Conservation (phyloP, 352 stramenopile species). For the Phytopythium vexans region DNA sequence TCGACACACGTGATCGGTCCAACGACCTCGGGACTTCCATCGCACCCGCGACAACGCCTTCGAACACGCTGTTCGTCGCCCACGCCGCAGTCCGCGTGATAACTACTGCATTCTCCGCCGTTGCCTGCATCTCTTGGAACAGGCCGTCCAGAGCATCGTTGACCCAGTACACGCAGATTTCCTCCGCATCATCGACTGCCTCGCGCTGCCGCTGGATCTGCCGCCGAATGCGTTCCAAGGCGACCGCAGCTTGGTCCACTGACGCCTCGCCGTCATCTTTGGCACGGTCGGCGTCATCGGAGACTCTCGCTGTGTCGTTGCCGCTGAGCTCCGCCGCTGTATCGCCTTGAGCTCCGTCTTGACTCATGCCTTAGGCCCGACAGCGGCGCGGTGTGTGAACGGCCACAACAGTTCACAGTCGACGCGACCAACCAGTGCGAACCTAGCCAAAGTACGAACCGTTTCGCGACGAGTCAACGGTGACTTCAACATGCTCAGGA, state of each 20-base stretch:
- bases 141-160: slow-evolving; percentile 35
- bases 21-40: slow-evolving; percentile 16
- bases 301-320: too few species aligned
- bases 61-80: slow-evolving; percentile 22
- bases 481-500: too few species aligned
- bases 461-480: too few species aligned
- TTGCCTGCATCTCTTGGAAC: slow-evolving; percentile 44
- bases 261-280: neutral
- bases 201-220: neutral
- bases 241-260: neutral
- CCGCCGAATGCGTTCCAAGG: neutral
- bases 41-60: slow-evolving; percentile 17
- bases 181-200: slow-evolving; percentile 30
- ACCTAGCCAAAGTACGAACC: too few species aligned
- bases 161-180: slow-evolving; percentile 25
- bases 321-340: too few species aligned
- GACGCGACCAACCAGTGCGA: too few species aligned
- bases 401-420: too few species aligned
- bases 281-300: too few species aligned
- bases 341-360: too few species aligned
- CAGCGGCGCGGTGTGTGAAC: too few species aligned
- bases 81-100: slow-evolving; percentile 18
- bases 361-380: too few species aligned
- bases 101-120: slow-evolving; percentile 20
- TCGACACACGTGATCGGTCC: slow-evolving; percentile 6